phyloP scores from a whole-genome alignment of 495 filamentous ascomycete species.

The Umbilicaria muhlenbergii region DNA sequence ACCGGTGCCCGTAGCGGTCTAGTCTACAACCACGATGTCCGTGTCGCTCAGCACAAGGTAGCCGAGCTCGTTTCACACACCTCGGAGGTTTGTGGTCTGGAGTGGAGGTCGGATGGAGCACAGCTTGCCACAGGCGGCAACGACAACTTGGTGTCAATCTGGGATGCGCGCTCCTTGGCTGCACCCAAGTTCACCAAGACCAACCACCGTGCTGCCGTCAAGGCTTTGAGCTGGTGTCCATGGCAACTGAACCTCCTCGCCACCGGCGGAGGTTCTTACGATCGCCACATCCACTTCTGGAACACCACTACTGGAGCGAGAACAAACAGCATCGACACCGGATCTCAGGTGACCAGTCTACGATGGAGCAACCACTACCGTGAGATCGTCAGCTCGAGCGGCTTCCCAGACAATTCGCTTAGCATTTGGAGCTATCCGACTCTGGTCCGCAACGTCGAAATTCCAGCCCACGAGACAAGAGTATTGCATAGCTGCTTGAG shows the following conservation, averaged over 20 bases:
- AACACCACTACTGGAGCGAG: constrained; percentile 94
- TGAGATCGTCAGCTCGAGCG: constrained; percentile 92
- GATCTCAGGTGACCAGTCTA: constrained; percentile 88
- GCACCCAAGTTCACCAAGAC: constrained; percentile 98
- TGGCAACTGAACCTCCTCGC: constrained; percentile 97
- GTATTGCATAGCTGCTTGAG: constrained; percentile 90
- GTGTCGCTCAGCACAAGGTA: constrained; percentile 92
- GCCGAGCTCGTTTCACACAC: constrained; percentile 94
- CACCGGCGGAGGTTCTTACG: constrained; percentile 90
- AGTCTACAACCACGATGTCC: constrained; percentile 99
- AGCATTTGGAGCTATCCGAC: constrained; percentile 98
- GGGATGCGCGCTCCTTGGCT: constrained; percentile 84
- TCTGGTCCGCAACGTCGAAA: constrained; percentile 91
- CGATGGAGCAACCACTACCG: constrained; percentile 94
- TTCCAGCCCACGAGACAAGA: constrained; percentile 95
- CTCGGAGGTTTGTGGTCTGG: constrained; percentile 92
- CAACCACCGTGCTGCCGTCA: constrained; percentile 96
- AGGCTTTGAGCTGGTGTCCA: constrained; percentile 96
- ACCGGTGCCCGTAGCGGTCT: constrained; percentile 87
- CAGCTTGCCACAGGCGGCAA: constrained; percentile 96
- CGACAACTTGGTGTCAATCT: constrained; percentile 96
- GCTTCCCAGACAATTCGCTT: constrained; percentile 96
- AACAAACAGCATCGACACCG: constrained; percentile 97
- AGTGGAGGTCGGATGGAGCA: constrained; percentile 91
- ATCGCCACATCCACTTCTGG: constrained; percentile 99